A percentile compares a stretch with the other conserved stretches of the same genome.
phyloP scores from a whole-genome alignment of 352 stramenopile species.

The Phytophthora podocarpi region DNA sequence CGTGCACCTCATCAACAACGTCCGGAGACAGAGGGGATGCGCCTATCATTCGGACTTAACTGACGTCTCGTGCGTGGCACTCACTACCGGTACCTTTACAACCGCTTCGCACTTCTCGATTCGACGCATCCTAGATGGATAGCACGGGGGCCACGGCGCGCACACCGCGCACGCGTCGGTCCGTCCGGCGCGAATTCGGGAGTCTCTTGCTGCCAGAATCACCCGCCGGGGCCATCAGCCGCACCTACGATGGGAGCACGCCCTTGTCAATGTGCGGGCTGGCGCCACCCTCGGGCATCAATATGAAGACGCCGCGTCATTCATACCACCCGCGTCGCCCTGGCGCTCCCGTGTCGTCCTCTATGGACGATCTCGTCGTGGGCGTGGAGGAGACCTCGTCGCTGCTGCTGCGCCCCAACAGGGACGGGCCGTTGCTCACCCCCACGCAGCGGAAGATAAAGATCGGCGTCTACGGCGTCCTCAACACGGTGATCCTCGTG shows the following conservation, averaged over 20 bases:
- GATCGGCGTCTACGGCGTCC: conserved; percentile 86
- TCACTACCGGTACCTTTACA: too few relatives aligned
- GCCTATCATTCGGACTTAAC: too few relatives aligned
- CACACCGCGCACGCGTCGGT: conserved; percentile 62
- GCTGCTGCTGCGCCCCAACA: conserved; percentile 8
- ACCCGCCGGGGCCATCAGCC: conserved; percentile 23
- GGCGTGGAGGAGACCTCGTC: conserved; percentile 30
- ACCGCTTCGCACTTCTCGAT: too few relatives aligned
- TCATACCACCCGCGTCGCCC: conserved; percentile 50
- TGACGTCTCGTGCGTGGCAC: too few relatives aligned
- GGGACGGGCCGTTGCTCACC: conserved; percentile 20
- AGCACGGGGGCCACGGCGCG: conserved; percentile 78
- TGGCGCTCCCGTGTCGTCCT: conserved; percentile 1
- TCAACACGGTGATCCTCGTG: conserved; percentile 95
- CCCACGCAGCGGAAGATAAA: conserved; percentile 49
- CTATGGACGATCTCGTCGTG: conserved; percentile 37
- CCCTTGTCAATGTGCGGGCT: conserved; percentile 22
- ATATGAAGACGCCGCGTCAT: conserved; percentile 58
- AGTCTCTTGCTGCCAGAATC: conserved; percentile 29
- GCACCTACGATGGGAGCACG: conserved; percentile 45
- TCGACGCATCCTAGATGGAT: too few relatives aligned
- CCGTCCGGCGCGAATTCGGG: conserved; percentile 29
- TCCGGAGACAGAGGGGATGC: too few relatives aligned
- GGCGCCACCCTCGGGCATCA: conserved; percentile 1
- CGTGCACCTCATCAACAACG: too few relatives aligned